Conservation (phyloP, 805 yeast species). For the Monosporozyma siamensis region DNA sequence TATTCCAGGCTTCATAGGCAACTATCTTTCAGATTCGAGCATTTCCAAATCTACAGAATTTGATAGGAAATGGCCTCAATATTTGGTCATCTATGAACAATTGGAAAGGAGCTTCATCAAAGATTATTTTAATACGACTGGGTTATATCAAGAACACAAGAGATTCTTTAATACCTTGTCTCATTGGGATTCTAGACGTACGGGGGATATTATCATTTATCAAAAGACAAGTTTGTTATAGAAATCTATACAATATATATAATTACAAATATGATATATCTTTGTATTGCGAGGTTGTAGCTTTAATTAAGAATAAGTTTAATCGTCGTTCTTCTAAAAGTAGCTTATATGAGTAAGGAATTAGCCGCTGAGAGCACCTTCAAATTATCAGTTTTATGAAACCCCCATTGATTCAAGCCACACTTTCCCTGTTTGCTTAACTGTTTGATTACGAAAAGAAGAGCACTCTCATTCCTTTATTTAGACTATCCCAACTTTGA, state of each 20-base stretch:
- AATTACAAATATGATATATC: no score
- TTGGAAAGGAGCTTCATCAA: slow-evolving; percentile 38
- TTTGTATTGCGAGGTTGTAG: no score
- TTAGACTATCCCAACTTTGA: no score
- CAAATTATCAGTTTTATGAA: no score
- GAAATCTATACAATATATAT: not conserved
- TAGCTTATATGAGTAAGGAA: no score
- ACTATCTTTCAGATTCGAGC: slow-evolving; percentile 39
- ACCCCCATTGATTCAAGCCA: no score
- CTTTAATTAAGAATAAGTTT: no score
- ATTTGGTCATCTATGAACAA: slow-evolving; percentile 62
- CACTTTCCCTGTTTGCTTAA: no score
- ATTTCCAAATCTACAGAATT: slow-evolving; percentile 19
- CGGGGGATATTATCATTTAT: slow-evolving; percentile 70
- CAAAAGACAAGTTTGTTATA: not conserved
- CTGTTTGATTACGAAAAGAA: no score
- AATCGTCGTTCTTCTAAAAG: no score
- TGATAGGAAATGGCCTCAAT: slow-evolving; percentile 57
- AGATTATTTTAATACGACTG: slow-evolving; percentile 32
- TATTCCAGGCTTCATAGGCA: slow-evolving; percentile 47
- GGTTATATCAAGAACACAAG: slow-evolving; percentile 35
- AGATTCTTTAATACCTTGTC: slow-evolving; percentile 68
- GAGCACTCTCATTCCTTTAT: no score
- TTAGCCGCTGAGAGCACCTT: no score
- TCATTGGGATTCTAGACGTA: slow-evolving; percentile 80